Percentiles rank a stretch among this genome's conserved stretches.
phyloP scores from a whole-genome alignment of 108 stramenopile species.

The Pseudonitzschia multiseries region DNA sequence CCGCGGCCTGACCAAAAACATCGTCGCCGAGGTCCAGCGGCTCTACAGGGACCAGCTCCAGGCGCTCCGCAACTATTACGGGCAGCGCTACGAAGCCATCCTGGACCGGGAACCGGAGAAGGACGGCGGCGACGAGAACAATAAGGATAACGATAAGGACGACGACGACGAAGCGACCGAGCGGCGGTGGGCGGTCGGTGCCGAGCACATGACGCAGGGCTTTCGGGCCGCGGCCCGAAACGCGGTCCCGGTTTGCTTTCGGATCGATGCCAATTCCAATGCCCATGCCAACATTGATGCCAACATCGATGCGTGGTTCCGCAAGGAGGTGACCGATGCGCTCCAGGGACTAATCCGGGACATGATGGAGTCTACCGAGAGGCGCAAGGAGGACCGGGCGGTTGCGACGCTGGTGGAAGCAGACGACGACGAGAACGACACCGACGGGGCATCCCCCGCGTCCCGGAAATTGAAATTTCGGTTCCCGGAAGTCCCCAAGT shows the following conservation, averaged over 20 bases:
- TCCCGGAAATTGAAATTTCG: not conserved
- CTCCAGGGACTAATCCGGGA: slow-evolving; percentile 69
- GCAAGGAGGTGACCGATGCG: slow-evolving; percentile 14
- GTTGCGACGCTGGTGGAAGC: slow-evolving; percentile 31
- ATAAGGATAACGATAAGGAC: no score
- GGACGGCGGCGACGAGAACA: slow-evolving; percentile 3
- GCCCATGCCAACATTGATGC: no score
- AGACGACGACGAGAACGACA: slow-evolving; percentile 25
- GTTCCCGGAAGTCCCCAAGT: slow-evolving; percentile 44
- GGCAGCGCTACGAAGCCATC: slow-evolving; percentile 36
- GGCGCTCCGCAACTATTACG: slow-evolving; percentile 41
- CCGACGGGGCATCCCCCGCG: slow-evolving; percentile 17
- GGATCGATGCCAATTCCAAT: not conserved
- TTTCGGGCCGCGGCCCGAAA: slow-evolving; percentile 57
- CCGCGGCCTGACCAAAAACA: slow-evolving; percentile 19
- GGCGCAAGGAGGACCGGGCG: slow-evolving; percentile 44
- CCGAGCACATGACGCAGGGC: slow-evolving; percentile 48
- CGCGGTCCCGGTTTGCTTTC: slow-evolving; percentile 56
- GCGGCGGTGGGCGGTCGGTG: slow-evolving; percentile 31
- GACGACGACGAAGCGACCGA: slow-evolving; percentile 18
- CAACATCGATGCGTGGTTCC: slow-evolving; percentile 28
- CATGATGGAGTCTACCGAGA: slow-evolving; percentile 65
- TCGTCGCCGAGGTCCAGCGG: slow-evolving; percentile 28
- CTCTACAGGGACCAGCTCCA: slow-evolving; percentile 39
- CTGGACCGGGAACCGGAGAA: slow-evolving; percentile 23